Conservation (phyloP, 495 filamentous ascomycete species). For the Neurospora hispaniola region DNA sequence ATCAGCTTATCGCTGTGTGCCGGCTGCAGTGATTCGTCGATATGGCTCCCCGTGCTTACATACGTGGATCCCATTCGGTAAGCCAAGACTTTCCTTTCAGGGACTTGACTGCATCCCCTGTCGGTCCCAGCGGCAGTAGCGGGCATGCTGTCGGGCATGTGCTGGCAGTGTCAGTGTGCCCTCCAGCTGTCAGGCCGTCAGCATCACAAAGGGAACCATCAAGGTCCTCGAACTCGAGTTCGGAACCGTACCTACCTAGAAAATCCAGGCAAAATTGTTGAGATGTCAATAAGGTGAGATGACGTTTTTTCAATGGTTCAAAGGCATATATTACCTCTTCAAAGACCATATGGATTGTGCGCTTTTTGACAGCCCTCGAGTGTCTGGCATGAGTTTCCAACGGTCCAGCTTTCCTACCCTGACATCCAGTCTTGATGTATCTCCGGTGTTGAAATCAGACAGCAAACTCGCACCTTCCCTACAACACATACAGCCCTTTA, state of each 20-base stretch:
- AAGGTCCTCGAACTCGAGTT: background rate
- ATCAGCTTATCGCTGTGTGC: background rate
- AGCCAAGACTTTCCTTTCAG: background rate
- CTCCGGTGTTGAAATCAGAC: too few species aligned
- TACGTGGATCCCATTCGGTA: background rate
- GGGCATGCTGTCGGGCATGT: background rate
- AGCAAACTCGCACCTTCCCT: background rate
- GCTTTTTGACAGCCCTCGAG: background rate
- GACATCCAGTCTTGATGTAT: too few species aligned
- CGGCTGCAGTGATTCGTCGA: background rate
- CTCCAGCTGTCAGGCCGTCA: background rate
- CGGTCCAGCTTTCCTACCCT: background rate
- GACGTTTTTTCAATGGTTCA: too few species aligned
- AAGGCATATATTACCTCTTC: background rate
- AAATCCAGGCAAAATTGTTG: background rate
- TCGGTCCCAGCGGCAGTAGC: background rate
- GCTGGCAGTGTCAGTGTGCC: background rate
- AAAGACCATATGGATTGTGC: background rate
- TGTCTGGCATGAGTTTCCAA: background rate
- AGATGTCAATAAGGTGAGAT: background rate
- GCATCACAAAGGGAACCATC: background rate
- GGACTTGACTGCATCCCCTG: background rate
- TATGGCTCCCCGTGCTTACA: background rate
- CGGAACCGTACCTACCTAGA: too few species aligned
- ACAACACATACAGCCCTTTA: background rate